phyloP scores from a whole-genome alignment of 139 green algal species.

The Chlamydomonas schloesseri region DNA sequence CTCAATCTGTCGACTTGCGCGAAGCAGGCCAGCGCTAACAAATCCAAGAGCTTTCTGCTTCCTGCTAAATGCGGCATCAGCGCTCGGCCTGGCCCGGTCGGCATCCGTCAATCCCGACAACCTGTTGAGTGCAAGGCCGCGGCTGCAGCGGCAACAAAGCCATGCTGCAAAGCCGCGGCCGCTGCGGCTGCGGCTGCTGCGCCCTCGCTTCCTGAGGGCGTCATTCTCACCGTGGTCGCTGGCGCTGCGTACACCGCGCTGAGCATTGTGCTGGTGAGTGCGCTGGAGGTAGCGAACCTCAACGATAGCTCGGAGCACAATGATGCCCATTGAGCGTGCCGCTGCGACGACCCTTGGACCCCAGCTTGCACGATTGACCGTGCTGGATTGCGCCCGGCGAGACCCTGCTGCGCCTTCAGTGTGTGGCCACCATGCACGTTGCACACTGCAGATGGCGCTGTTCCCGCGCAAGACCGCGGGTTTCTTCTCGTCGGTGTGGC shows the following conservation, averaged over 20 bases:
- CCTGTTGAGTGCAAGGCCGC: background rate
- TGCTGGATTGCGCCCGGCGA: background rate
- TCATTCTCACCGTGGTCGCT: slow-evolving; percentile 14
- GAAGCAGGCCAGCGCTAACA: too few relatives aligned
- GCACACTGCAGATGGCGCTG: slow-evolving; percentile 25
- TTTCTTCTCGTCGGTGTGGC: slow-evolving; percentile 39
- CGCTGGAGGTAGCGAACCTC: too few relatives aligned
- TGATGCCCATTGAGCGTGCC: too few relatives aligned
- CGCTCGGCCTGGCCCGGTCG: too few relatives aligned
- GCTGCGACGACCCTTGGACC: too few relatives aligned
- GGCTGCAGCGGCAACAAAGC: background rate
- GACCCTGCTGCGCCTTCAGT: background rate
- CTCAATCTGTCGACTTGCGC: too few relatives aligned
- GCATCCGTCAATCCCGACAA: too few relatives aligned
- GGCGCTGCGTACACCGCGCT: slow-evolving; percentile 19
- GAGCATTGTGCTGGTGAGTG: background rate
- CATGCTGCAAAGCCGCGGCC: slow-evolving; percentile 1
- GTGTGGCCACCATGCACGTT: background rate
- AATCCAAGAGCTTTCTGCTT: too few relatives aligned
- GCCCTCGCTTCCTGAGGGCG: background rate
- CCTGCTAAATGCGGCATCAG: too few relatives aligned
- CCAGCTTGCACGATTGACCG: background rate
- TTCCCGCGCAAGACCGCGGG: slow-evolving; percentile 9
- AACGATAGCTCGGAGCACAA: too few relatives aligned
- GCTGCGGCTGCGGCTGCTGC: background rate